Conservation (phyloP, 352 stramenopile genomes). For the Phytophthora foliorum region DNA sequence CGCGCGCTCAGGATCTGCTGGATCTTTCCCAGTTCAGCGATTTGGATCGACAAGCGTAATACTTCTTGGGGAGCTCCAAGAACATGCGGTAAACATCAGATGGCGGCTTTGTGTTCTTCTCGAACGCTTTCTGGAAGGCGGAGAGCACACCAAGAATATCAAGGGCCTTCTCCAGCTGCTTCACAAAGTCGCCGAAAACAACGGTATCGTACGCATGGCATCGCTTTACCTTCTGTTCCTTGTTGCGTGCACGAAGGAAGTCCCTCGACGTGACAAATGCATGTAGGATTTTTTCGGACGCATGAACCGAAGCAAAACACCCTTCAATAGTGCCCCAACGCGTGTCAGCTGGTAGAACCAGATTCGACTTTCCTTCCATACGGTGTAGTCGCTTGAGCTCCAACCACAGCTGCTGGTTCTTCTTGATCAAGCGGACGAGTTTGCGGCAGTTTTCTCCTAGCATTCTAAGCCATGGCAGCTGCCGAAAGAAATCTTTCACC, state of each 20-base stretch:
- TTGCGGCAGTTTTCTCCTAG: conserved; percentile 1
- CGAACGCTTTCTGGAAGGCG: conserved; percentile 11
- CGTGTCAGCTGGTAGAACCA: conserved; percentile 9
- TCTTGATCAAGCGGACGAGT: conserved; percentile 12
- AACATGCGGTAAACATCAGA: conserved; percentile 26
- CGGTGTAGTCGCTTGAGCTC: neutral
- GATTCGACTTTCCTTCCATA: neutral
- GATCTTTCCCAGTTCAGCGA: neutral
- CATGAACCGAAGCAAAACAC: neutral
- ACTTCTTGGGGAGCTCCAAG: conserved; percentile 1
- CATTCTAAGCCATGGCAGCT: neutral
- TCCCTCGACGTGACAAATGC: conserved; percentile 2
- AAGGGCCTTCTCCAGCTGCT: neutral
- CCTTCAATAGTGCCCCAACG: conserved; percentile 9
- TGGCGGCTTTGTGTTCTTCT: neutral
- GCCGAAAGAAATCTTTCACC: neutral
- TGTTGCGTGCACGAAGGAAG: neutral
- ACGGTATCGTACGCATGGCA: neutral
- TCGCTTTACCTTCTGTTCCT: conserved; percentile 16
- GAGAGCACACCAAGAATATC: neutral
- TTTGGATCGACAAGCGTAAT: neutral
- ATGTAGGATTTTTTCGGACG: conserved; percentile 1
- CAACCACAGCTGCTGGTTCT: conserved; percentile 17
- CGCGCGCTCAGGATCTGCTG: neutral
- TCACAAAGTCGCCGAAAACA: neutral